These are phyloP conservation scores for Phtheirospermum japonicum DNA, from an alignment of 257 asterid species.

Conservation along the genomic window DNA sequence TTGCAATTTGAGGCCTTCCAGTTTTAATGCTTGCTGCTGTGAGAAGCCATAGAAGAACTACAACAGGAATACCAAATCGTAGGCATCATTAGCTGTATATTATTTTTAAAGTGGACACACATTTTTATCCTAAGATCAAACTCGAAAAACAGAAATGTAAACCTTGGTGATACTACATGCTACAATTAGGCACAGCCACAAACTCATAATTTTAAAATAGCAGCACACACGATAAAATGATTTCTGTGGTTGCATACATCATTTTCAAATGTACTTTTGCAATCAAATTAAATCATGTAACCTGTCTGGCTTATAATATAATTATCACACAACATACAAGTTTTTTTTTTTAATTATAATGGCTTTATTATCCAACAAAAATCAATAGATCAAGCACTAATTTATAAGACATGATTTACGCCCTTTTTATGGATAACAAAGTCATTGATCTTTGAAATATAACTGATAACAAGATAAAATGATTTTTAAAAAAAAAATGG, in stretches of 20 bases:
- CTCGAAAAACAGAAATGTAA: neutral
- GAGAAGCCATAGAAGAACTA: constrained; percentile 58
- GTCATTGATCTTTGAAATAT: neutral
- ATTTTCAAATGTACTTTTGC: neutral
- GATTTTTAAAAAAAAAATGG: neutral
- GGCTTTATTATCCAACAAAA: neutral
- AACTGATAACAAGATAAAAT: constrained; percentile 13
- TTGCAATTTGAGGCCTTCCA: constrained; percentile 60
- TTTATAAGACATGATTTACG: neutral
- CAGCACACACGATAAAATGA: neutral
- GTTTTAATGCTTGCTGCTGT: constrained; percentile 70
- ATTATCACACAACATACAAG: neutral
- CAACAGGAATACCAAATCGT: constrained; percentile 11
- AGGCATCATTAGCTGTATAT: neutral
- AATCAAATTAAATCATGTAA: neutral
- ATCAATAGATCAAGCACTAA: neutral
- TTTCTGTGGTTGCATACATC: neutral
- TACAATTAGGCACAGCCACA: neutral
- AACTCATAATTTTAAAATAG: neutral
- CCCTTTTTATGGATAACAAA: too few relatives aligned
- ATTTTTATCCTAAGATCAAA: neutral
- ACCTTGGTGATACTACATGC: constrained; percentile 2
- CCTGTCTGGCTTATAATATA: neutral
- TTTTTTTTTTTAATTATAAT: too few relatives aligned
- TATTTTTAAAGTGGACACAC: neutral